A percentile compares a stretch with the other conserved stretches of the same genome.
Evolutionary conservation across 768 basidiomycete genomes (phyloP).

Genomic region (Rhodotorula babjevae): DNA sequence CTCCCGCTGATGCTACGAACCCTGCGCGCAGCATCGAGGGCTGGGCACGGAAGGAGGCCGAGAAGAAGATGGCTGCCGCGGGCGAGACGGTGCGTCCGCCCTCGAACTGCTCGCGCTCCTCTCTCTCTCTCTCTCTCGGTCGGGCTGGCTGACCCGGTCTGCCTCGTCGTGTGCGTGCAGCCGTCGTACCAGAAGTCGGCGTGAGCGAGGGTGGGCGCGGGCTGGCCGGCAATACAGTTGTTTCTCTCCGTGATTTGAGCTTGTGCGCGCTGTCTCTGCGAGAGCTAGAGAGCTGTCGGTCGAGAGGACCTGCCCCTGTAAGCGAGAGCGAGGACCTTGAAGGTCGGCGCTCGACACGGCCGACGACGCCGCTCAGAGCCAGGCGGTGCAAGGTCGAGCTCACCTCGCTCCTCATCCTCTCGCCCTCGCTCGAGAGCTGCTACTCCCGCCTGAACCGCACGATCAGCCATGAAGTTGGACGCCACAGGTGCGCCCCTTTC

Average conservation of each 20-base stretch:
- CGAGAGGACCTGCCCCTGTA: background rate
- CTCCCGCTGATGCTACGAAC: too few relatives aligned
- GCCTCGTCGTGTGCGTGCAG: background rate
- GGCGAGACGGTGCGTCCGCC: slow-evolving; percentile 35
- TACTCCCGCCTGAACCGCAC: background rate
- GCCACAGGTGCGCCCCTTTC: slow-evolving; percentile 27
- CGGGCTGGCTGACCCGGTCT: background rate
- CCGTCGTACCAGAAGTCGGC: slow-evolving; percentile 31
- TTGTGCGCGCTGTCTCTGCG: too few relatives aligned
- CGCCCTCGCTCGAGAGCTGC: background rate
- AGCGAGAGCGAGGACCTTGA: background rate
- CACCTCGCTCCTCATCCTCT: too few relatives aligned
- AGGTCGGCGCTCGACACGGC: too few relatives aligned
- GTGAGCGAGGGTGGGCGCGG: background rate
- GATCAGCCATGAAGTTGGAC: slow-evolving; percentile 39
- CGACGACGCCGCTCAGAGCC: too few relatives aligned
- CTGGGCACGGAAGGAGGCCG: slow-evolving; percentile 34
- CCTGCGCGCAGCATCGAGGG: slow-evolving; percentile 29
- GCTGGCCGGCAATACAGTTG: background rate
- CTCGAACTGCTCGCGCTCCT: background rate
- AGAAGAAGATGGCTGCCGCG: slow-evolving; percentile 15
- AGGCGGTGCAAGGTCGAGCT: background rate
- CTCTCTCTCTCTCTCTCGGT: too few relatives aligned
- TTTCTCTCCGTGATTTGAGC: too few relatives aligned
- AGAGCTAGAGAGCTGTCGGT: background rate